Conservation (phyloP, 805 yeast species). For the Starmerella riodocensis region DNA sequence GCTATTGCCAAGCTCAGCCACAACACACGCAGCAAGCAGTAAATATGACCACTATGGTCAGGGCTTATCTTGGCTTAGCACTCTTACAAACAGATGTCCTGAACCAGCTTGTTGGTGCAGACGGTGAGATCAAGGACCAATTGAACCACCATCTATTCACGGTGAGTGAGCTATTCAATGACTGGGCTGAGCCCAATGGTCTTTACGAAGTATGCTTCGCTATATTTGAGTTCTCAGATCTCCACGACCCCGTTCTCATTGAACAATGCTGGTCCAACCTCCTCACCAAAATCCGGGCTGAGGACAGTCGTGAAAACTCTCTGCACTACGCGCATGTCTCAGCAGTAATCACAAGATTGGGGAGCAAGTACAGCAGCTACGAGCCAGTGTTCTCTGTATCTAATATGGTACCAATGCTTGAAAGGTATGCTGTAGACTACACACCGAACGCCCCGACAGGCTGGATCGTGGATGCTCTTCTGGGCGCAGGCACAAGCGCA, state of each 20-base stretch:
- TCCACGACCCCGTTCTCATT: slow-evolving; percentile 72
- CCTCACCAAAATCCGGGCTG: slow-evolving; percentile 37
- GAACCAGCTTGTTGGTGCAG: slow-evolving; percentile 29
- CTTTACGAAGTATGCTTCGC: slow-evolving; percentile 70
- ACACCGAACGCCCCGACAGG: slow-evolving; percentile 30
- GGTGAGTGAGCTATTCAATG: slow-evolving; percentile 70
- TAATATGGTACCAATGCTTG: slow-evolving; percentile 51
- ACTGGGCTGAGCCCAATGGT: slow-evolving; percentile 74
- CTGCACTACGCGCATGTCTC: slow-evolving; percentile 31
- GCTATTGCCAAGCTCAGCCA: slow-evolving; percentile 77
- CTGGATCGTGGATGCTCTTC: slow-evolving; percentile 31
- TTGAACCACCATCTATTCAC: slow-evolving; percentile 55
- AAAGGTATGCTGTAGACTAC: slow-evolving; percentile 39
- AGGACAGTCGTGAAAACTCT: slow-evolving; percentile 22
- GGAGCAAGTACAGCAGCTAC: slow-evolving; percentile 45
- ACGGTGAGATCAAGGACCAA: slow-evolving; percentile 37
- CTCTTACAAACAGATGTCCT: slow-evolving; percentile 62
- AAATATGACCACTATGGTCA: slow-evolving; percentile 52
- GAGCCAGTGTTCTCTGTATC: slow-evolving; percentile 73
- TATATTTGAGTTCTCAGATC: slow-evolving; percentile 73
- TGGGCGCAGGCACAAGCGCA: slow-evolving; percentile 26
- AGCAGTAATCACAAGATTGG: slow-evolving; percentile 35
- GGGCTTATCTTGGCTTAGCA: slow-evolving; percentile 76
- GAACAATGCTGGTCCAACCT: slow-evolving; percentile 66
- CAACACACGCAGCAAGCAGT: slow-evolving; percentile 63